Conservation (phyloP, 169 alveolate genomes). For the Cyclospora cayetanensis region DNA sequence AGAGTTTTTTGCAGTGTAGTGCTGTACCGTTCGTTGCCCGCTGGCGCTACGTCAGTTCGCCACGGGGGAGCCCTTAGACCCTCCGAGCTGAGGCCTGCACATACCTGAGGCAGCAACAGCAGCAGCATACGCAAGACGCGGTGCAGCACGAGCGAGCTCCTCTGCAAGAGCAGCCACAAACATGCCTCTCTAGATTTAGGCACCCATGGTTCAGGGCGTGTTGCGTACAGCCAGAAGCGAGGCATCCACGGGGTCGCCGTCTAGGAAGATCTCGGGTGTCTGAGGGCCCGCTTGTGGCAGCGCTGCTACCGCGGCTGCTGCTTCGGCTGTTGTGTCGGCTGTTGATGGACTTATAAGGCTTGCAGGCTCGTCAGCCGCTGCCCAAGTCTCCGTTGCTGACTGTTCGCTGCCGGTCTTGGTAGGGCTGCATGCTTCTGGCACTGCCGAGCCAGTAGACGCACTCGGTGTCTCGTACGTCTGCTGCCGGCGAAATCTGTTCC, state of each 20-base stretch:
- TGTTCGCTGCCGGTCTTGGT: neutral
- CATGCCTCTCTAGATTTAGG: too few relatives aligned
- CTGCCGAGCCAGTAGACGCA: neutral
- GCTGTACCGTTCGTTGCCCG: too few relatives aligned
- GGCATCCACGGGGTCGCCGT: neutral
- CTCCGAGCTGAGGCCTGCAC: neutral
- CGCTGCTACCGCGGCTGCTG: neutral
- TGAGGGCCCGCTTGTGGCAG: neutral
- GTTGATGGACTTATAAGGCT: neutral
- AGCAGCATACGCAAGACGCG: too few relatives aligned
- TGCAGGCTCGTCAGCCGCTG: too few relatives aligned
- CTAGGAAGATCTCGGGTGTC: neutral
- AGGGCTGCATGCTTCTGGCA: neutral
- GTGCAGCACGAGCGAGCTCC: too few relatives aligned
- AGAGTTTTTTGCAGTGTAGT: too few relatives aligned
- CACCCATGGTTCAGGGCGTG: too few relatives aligned
- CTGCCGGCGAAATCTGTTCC: neutral
- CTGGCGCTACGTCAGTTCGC: too few relatives aligned
- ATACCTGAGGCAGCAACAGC: neutral
- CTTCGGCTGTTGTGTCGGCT: neutral
- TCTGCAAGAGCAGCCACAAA: too few relatives aligned
- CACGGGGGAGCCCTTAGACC: neutral
- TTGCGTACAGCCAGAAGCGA: neutral
- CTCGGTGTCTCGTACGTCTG: neutral
- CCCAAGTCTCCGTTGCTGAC: neutral